Evolutionary conservation across 129 eudicot species (phyloP).

Genomic region (sunflower (Helianthus annuus)): HanXRQr2.0-SUNRISE NC_035436.2:31491507-31492006

Average conservation of each 20-base stretch:
- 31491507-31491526: conserved; percentile 60
- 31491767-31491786: too few relatives aligned
- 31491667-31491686: conserved; percentile 31
- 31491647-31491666: conserved; percentile 30
- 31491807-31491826: too few relatives aligned
- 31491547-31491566: neutral
- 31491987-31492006: conserved; percentile 1
- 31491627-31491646: conserved; percentile 40
- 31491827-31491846: too few relatives aligned
- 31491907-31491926: too few relatives aligned
- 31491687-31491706: conserved; percentile 31
- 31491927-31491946: neutral
- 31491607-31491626: conserved; percentile 18
- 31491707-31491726: neutral
- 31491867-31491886: too few relatives aligned
- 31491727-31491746: neutral
- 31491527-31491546: conserved; percentile 41
- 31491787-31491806: too few relatives aligned
- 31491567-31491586: conserved; percentile 39
- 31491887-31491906: too few relatives aligned
- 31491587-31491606: conserved; percentile 28
- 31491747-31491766: too few relatives aligned
- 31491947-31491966: neutral
- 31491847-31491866: too few relatives aligned
- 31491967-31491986: conserved; percentile 22